Percentiles rank a stretch among this genome's conserved stretches.
Conservation (phyloP, 129 eudicot genomes). For the Artemisia annua region DNA sequence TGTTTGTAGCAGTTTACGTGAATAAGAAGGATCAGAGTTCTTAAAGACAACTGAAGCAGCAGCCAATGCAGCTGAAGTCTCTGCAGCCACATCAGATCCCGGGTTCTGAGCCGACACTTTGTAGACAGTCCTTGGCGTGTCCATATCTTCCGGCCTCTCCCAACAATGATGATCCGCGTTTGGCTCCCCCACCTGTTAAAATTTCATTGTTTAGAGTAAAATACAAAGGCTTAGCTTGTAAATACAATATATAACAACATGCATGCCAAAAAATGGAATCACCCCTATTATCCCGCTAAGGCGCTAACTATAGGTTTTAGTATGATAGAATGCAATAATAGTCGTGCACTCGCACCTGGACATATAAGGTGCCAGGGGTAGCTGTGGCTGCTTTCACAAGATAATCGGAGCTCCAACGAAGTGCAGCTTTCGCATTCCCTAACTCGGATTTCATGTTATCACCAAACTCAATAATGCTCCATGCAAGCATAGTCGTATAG, state of each 20-base stretch:
- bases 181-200: constrained; percentile 76
- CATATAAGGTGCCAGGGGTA: constrained; percentile 67
- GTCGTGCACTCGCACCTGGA: constrained; percentile 44
- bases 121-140: constrained; percentile 78
- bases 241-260: not conserved
- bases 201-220: not conserved
- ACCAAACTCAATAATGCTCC: constrained; percentile 95
- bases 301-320: too few relatives aligned
- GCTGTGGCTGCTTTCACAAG: constrained; percentile 90
- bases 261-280: constrained; percentile 1
- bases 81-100: constrained; percentile 97
- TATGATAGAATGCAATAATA: too few relatives aligned
- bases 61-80: constrained; percentile 93
- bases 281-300: too few relatives aligned
- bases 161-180: constrained; percentile 76
- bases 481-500: constrained; percentile 79
- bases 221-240: not conserved
- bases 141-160: constrained; percentile 99
- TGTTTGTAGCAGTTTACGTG: constrained; percentile 54
- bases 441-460: constrained; percentile 57
- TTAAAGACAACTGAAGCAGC: constrained; percentile 87
- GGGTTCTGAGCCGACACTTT: constrained; percentile 73
- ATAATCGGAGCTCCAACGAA: constrained; percentile 90
- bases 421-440: constrained; percentile 62
- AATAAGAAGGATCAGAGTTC: constrained; percentile 74